Evolutionary conservation across 108 stramenopile genomes (phyloP), one percentile per base, ranked within the genome.

Genomic region (Asterionellopsis glacialis): DNA sequence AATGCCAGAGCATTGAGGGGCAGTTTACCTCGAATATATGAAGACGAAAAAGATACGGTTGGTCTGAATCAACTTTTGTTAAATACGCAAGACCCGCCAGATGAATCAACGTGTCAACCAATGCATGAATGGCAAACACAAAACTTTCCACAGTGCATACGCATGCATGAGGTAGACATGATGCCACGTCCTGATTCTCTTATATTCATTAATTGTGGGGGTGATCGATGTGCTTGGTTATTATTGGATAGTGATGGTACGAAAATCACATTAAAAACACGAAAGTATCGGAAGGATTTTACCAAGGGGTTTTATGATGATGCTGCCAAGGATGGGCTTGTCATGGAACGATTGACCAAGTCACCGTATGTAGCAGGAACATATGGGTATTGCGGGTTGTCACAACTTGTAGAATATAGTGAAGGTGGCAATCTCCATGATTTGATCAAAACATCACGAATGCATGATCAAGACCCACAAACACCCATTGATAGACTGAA

Each of bases 261-360:
- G 9, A 16, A 48, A 9, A 48, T 48, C 9, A 21, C 21, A 9
- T 48, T 48, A 9, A 48, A 48, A 21, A 48, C 47, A 21, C 47
- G 21, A 48, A 48, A 48, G 47, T 48, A 48, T 21, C 47, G 47
- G 6, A 16, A 21, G 47, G 47, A 48, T 21, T 48, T 48, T 48
- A 21, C 16, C 9, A 16, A 2, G 2, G 4, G 9, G 6, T 19
- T 21, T 16, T 42, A 58, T 43, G 19, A 21, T 2, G 14, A 1
- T 26, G 4, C 41, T 3, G n/a, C 18, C 18, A 58, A 27, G 77
- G 91, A 93, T 65, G 87, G 88, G 1, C 28, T 88, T 26, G 77
- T 74, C 12, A 87, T 93, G 88, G 85, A 85, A 51, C 67, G 70
- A 18, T 63, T 89, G 48, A 77, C 85, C 2, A 61, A 55, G 3